Conservation (phyloP, 805 yeast genomes). For the Saccharomyces jurei region DNA sequence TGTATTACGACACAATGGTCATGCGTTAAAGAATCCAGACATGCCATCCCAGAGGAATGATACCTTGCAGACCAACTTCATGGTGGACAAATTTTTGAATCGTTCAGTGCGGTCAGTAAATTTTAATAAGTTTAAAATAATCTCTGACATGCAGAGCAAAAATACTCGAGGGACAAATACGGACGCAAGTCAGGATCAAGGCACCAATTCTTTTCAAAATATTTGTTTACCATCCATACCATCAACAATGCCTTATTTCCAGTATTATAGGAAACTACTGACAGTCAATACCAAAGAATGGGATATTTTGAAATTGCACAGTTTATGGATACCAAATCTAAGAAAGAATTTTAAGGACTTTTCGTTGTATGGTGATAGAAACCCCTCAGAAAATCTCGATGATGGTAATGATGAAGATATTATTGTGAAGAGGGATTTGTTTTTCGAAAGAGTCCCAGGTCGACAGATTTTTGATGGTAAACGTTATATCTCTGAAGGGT, state of each 20-base stretch:
- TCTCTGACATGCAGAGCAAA: not conserved
- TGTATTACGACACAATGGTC: not conserved
- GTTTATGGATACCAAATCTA: constrained; percentile 24
- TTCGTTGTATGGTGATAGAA: constrained; percentile 1
- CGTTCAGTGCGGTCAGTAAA: not conserved
- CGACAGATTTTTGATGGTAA: constrained; percentile 7
- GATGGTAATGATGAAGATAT: not conserved
- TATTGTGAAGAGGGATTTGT: constrained; percentile 3
- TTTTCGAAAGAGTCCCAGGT: constrained; percentile 2
- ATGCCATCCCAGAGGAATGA: not conserved
- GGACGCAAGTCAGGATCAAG: not conserved
- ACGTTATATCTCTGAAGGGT: constrained; percentile 8
- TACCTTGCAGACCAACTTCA: not conserved
- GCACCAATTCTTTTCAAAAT: not conserved
- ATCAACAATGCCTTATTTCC: constrained; percentile 9
- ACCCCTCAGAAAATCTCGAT: not conserved
- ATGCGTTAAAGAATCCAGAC: not conserved
- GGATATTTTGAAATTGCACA: constrained; percentile 11
- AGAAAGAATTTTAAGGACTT: constrained; percentile 7
- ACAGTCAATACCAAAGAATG: constrained; percentile 12
- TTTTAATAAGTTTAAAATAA: not conserved
- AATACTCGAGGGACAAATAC: not conserved
- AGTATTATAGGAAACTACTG: constrained; percentile 14
- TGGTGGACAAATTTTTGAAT: not conserved
- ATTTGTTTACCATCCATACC: constrained; percentile 2